A percentile compares a stretch with the other conserved stretches of the same genome.
Conservation (phyloP, 2,329 filamentous ascomycete genomes). For the Aspergillus intermedius region DNA sequence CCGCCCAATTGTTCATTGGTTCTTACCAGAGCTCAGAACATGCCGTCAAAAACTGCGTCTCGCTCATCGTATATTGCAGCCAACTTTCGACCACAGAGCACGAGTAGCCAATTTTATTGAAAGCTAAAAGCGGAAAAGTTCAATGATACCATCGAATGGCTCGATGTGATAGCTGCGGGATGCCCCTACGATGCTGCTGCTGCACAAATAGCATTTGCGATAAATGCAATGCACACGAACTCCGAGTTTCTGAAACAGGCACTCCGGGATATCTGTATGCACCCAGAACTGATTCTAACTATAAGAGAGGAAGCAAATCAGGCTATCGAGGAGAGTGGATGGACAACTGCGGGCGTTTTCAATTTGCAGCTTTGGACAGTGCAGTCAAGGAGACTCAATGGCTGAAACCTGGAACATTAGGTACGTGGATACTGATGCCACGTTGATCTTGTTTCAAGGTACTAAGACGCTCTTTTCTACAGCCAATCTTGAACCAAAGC, state of each 20-base stretch:
- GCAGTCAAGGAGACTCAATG: constrained; percentile 12
- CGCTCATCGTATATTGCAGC: constrained; percentile 26
- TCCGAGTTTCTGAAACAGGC: constrained; percentile 5
- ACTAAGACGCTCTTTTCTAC: not conserved
- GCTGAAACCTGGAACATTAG: constrained; percentile 6
- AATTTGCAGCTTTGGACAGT: constrained; percentile 16
- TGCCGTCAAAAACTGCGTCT: constrained; percentile 30
- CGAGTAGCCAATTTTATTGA: not conserved
- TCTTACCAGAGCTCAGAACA: constrained; percentile 32
- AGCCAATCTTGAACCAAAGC: constrained; percentile 9
- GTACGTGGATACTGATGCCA: constrained; percentile 1
- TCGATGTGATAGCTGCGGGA: constrained; percentile 8
- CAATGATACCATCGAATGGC: constrained; percentile 13
- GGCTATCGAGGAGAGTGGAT: constrained; percentile 4
- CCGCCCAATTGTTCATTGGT: constrained; percentile 34
- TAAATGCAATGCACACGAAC: constrained; percentile 12
- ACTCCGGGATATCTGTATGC: constrained; percentile 4
- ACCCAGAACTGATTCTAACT: constrained; percentile 6
- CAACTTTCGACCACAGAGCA: constrained; percentile 8
- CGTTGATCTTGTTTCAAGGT: not conserved
- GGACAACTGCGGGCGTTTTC: constrained; percentile 8
- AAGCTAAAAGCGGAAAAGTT: not conserved
- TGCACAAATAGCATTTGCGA: constrained; percentile 10
- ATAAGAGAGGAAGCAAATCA: constrained; percentile 6
- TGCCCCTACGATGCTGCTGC: constrained; percentile 9